These are phyloP conservation scores for Gaeumannomyces tritici DNA, from an alignment of 2,329 filamentous ascomycete genomes.

Conservation along the genomic window DNA sequence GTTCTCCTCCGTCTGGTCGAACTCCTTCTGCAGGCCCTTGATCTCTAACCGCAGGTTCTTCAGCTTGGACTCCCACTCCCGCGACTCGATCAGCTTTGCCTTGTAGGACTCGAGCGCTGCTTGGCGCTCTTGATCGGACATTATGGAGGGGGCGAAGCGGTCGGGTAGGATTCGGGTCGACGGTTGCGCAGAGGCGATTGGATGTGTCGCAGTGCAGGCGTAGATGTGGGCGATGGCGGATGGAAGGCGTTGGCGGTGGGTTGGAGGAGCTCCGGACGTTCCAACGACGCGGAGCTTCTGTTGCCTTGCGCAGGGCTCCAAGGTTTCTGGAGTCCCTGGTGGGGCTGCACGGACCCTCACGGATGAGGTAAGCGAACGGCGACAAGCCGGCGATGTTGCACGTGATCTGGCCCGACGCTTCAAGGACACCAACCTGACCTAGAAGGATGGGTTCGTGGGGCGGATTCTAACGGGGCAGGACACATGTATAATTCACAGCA, in stretches of 20 bases:
- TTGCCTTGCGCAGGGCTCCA: background rate
- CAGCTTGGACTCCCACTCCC: conserved; percentile 98
- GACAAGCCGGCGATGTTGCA: background rate
- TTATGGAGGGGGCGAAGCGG: background rate
- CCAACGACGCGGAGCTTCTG: background rate
- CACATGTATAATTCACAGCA: no score
- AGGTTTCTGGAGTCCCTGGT: background rate
- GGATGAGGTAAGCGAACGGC: background rate
- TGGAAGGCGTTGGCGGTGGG: background rate
- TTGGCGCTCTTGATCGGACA: conserved; percentile 48
- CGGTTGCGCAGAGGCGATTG: background rate
- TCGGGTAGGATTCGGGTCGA: background rate
- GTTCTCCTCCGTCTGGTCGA: conserved; percentile 95
- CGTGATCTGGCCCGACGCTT: no score
- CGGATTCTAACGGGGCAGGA: no score
- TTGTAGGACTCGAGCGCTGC: conserved; percentile 72
- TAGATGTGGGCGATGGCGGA: background rate
- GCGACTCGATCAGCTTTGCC: conserved; percentile 77
- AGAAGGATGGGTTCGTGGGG: no score
- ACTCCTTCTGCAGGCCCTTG: conserved; percentile 90
- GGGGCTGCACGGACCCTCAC: background rate
- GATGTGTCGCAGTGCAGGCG: background rate
- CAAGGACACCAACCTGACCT: no score
- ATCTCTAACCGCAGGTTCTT: conserved; percentile 91
- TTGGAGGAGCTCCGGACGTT: background rate